Base-by-base conservation (phyloP, 768 basidiomycete species). In the Boletus subparvulus region DNA sequence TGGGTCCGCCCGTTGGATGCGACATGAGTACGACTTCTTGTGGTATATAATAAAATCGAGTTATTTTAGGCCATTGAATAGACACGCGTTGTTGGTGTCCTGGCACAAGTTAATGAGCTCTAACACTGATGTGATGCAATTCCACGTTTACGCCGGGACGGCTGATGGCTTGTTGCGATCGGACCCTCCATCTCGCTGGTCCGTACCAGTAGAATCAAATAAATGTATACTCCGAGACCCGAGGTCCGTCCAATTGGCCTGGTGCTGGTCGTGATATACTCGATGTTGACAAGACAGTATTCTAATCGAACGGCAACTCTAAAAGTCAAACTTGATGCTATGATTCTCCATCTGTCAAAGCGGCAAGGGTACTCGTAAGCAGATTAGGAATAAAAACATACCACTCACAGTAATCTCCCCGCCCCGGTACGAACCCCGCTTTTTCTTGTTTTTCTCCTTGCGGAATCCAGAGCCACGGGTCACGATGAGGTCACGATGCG, bases 381-480 rank as follows among this genome's bases (percentile, higher is more conserved):
- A 21, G 16, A 56, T 32, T 36, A 50, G 17, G 26, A n/a, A 41
- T 45, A 7, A 5, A 40, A 24, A 61, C 30, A 17, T 16, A 24
- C 17, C 6, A 72, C 83, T 70, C 61, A 95, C 93, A 47, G 94
- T 96, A 58, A 99, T 99, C 68, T 95, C 92, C 40, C 96, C 96
- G 13, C 96, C 94, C 44, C 84, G 83, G 73, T 98, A 98, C 58
- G 88, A 93, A 4, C 94, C 96, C 64, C 90, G 79, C 77, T 99
- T 99, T 77, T 98, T 98, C 84, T 98, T 99, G 77, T 97, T 98
- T 76, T 99, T 99, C 80, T 97, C 96, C 74, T 98, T 99, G 52
- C 94, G 83, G 79, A 99, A 99, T 3, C 93, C 93, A 47, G 91
- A 88, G 3, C 96, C 96, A 2, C 94, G 84, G 4, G 96, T 98